phyloP scores from a whole-genome alignment of 805 yeast species.

The Yamadazyma kitorensis region DNA sequence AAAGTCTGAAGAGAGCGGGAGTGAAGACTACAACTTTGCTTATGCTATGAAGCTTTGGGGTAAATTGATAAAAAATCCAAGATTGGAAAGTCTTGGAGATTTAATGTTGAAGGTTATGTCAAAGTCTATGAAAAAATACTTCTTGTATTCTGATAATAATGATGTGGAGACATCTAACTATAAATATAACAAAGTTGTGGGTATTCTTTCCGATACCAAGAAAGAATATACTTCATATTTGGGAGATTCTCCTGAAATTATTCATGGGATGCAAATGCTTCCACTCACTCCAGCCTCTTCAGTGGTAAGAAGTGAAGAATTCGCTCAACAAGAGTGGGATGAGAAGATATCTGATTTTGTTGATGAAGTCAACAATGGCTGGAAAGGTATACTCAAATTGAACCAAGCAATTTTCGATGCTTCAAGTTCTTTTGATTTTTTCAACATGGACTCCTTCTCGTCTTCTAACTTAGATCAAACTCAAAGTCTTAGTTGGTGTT shows the following conservation, averaged over 20 bases:
- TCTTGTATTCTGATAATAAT: slow-evolving; percentile 49
- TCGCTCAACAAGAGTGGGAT: slow-evolving; percentile 60
- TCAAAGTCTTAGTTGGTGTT: slow-evolving; percentile 57
- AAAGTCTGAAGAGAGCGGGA: slow-evolving; percentile 66
- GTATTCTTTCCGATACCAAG: slow-evolving; percentile 68
- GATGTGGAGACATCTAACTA: slow-evolving; percentile 49
- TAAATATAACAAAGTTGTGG: slow-evolving; percentile 61
- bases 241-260: slow-evolving; percentile 57
- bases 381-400: slow-evolving; percentile 66
- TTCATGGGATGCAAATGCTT: slow-evolving; percentile 73
- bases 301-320: slow-evolving; percentile 49
- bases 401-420: slow-evolving; percentile 77
- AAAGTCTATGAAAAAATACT: slow-evolving; percentile 50
- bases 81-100: slow-evolving; percentile 38
- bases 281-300: slow-evolving; percentile 68
- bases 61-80: slow-evolving; percentile 47
- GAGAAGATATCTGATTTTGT: slow-evolving; percentile 44
- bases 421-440: slow-evolving; percentile 53
- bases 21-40: slow-evolving; percentile 68
- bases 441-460: slow-evolving; percentile 24
- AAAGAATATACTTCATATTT: slow-evolving; percentile 68
- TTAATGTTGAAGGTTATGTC: slow-evolving; percentile 57
- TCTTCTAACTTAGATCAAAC: slow-evolving; percentile 50
- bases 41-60: slow-evolving; percentile 70
- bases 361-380: slow-evolving; percentile 51